These are phyloP conservation scores for Aspergillus quadrilineatus DNA, from an alignment of 2,329 filamentous ascomycete genomes.

Conservation along the genomic window DNA sequence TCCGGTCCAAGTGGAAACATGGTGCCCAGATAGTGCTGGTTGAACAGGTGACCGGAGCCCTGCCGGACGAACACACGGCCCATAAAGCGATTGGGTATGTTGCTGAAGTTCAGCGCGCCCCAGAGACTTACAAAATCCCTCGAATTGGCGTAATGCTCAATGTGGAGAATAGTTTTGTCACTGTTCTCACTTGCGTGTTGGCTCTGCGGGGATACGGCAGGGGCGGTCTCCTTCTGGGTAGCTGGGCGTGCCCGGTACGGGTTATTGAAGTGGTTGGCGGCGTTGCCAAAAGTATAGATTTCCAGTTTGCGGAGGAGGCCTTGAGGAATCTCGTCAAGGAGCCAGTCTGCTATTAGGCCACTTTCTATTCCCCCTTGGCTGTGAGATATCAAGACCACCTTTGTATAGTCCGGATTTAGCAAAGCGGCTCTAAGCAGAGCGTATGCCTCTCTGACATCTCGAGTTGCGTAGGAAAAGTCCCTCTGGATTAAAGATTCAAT, in stretches of 20 bases:
- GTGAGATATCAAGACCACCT: slow-evolving; percentile 72
- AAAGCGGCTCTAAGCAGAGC: slow-evolving; percentile 64
- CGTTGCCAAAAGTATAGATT: slow-evolving; percentile 73
- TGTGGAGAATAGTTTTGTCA: slow-evolving; percentile 59
- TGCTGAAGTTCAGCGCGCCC: slow-evolving; percentile 67
- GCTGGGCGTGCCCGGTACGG: slow-evolving; percentile 55
- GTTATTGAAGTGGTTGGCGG: slow-evolving; percentile 80
- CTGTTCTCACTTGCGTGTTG: not conserved
- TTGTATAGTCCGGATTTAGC: slow-evolving; percentile 61
- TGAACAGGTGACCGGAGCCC: slow-evolving; percentile 43
- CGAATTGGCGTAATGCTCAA: slow-evolving; percentile 78
- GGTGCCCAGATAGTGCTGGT: slow-evolving; percentile 46
- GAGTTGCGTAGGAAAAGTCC: slow-evolving; percentile 69
- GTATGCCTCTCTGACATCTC: slow-evolving; percentile 60
- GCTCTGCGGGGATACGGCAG: not conserved
- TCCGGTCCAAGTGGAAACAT: slow-evolving; percentile 42
- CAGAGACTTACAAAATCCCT: slow-evolving; percentile 72
- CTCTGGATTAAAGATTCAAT: slow-evolving; percentile 76
- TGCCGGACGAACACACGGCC: slow-evolving; percentile 50
- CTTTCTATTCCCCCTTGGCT: slow-evolving; percentile 76
- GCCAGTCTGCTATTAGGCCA: slow-evolving; percentile 71
- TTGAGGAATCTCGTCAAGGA: slow-evolving; percentile 68
- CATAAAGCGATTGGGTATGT: slow-evolving; percentile 44
- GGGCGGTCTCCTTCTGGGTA: not conserved
- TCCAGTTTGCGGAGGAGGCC: slow-evolving; percentile 68